Conservation (phyloP, 2,329 filamentous ascomycete species). For the Colletotrichum higginsianum region DNA sequence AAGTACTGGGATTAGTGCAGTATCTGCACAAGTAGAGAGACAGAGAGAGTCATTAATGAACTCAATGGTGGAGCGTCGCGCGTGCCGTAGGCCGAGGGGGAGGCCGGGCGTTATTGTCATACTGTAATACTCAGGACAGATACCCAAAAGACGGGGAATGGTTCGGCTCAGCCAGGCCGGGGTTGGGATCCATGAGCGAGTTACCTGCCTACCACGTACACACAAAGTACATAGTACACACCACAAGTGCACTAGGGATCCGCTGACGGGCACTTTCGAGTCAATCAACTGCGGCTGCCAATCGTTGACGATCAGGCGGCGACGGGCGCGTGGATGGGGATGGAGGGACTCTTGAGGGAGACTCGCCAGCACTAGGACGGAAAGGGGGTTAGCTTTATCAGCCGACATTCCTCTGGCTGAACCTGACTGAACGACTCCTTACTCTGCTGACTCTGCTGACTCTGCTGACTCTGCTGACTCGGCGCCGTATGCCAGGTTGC, state of each 20-base stretch:
- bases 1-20: too few species aligned
- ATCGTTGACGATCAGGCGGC: neutral
- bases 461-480: neutral
- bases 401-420: constrained; percentile 13
- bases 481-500: constrained; percentile 8
- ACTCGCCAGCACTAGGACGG: neutral
- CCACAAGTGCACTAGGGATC: neutral
- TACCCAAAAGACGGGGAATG: neutral
- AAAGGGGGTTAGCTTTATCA: neutral
- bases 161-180: neutral
- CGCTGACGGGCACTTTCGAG: neutral
- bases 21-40: too few species aligned
- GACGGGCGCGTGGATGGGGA: neutral
- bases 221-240: too few species aligned
- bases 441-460: too few species aligned
- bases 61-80: neutral
- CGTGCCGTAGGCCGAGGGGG: constrained; percentile 1
- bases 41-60: too few species aligned
- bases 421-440: neutral
- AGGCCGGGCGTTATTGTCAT: neutral
- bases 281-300: neutral
- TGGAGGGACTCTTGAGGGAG: neutral
- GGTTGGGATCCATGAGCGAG: too few species aligned
- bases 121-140: neutral
- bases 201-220: too few species aligned